Evolutionary conservation across 257 asterid species (phyloP), one percentile per base, ranked within the genome.

Genomic region (Nemophila menziesii): DNA sequence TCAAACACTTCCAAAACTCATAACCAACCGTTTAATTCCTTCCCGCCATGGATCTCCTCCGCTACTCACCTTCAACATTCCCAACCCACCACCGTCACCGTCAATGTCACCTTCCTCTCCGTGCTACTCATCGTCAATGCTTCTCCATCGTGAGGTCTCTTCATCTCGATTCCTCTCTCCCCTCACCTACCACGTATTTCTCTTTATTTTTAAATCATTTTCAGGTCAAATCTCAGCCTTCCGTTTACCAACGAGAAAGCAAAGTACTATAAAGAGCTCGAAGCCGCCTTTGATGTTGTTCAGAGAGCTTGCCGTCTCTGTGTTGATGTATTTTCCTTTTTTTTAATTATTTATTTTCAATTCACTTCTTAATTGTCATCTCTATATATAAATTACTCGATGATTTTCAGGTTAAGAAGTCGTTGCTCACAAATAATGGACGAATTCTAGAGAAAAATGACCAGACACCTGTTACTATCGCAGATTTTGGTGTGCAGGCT

Each of bases 401-500:
- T 33, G 26, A 39, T 52, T 48, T 23, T 41, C 63, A 87, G 97
- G 97, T 83, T 65, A 82, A 87, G 56, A 80, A 60, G 43, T 71
- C 97, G 1, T 51, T 83, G 71, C 54, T 75, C 44, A 61, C 81
- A 8, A 71, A 61, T 51, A 81, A 83, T 57, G 86, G 80, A 16
- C 58, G 56, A 1, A 50, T 87, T 51, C 57, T 83, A 19, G 66
- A 83, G 65, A 87, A 87, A 67, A 53, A 60, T 16, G 97, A 87
- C 49, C 79, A 66, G 58, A 78, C 97, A 14, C 97, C 97, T 8
- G 97, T 89, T 22, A 89, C 97, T 33, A 60, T 83, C 58, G 95
- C 97, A 20, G 97, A 89, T 66, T 89, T 84, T 53, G 97, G 95
- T 46, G 97, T 84, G 62, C 97, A 89, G 65, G 97, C 95, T 56